Base-by-base conservation (phyloP, 2,329 filamentous ascomycete species). In the Bretziella fagacearum region DNA sequence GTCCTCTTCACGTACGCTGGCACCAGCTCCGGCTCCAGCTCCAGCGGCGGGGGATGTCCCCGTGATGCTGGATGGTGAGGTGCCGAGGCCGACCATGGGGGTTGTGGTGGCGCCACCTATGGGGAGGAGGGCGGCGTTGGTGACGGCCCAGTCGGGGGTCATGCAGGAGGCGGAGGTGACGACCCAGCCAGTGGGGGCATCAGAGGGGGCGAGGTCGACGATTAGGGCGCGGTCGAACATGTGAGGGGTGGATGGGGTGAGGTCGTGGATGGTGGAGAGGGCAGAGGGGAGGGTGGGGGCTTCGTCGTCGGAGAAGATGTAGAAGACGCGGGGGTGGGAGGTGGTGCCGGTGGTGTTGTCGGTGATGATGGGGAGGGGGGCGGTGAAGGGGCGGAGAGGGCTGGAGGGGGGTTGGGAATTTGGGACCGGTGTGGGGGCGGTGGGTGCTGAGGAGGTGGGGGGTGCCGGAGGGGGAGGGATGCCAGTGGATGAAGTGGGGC, bases 221-320 rank as follows among this genome's bases (percentile, higher is more conserved):
- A 80, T 56, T 36, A 79, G 58, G 30, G 73, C 63, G 42, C 74
- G 67, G 50, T 67, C 57, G 56, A 57, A 55, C 50, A 48, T 7
- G 39, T 42, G 25, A 36, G 44, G 40, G 41, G 48, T 57, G n/a
- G 59, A 56, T 40, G 54, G 53, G 46, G 59, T 74, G 62, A 61
- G 78, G 2, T 81, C 78, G 30, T 76, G 70, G 20, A 41, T 6
- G 22, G 18, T 30, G 20, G 30, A 26, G 22, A 48, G 22, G 23
- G 25, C 20, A 22, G 27, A 37, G 1, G 81, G 81, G 30, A 93
- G 67, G 37, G 82, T 66, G 40, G 87, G 81, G 2, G 78, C 74
- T 58, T 95, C 86, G 62, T 96, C 91, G 61, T 96, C 87, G 55
- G 76, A 75, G 65, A 98, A 96, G 57, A 96, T 73, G 65, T 96